Conservation (phyloP, 164 flowering plant species). For the Dillenia suffruticosa region DNA sequence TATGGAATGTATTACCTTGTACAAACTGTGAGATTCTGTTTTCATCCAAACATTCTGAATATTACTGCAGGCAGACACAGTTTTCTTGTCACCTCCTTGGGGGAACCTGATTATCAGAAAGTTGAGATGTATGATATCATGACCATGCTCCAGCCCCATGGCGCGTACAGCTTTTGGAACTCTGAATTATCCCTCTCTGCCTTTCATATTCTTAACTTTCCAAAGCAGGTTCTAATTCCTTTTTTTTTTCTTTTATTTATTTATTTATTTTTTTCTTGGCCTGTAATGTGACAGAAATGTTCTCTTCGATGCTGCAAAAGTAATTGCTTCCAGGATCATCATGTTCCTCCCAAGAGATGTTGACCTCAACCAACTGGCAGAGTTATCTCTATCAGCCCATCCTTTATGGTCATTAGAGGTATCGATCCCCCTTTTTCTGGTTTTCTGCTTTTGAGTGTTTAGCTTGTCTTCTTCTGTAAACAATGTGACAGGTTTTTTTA, state of each 20-base stretch:
- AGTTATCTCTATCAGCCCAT: slow-evolving; percentile 46
- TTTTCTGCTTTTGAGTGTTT: neutral
- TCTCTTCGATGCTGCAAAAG: slow-evolving; percentile 57
- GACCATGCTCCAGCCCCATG: slow-evolving; percentile 80
- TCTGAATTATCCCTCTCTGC: neutral
- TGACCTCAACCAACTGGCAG: slow-evolving; percentile 80
- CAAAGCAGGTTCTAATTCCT: neutral
- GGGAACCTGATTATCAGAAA: slow-evolving; percentile 86
- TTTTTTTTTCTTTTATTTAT: neutral
- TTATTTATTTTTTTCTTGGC: slow-evolving; percentile 12
- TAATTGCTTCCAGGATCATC: slow-evolving; percentile 59
- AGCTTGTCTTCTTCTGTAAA: neutral
- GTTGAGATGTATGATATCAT: slow-evolving; percentile 53
- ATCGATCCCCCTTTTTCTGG: slow-evolving; percentile 5
- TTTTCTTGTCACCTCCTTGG: slow-evolving; percentile 97
- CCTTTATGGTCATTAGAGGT: slow-evolving; percentile 92
- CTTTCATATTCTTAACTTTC: neutral
- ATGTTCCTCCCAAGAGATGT: slow-evolving; percentile 97
- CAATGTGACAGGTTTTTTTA: neutral
- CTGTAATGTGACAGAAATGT: slow-evolving; percentile 30
- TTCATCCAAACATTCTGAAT: neutral
- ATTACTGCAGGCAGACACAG: slow-evolving; percentile 65
- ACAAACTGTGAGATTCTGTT: too few species aligned
- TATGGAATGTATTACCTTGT: too few species aligned
- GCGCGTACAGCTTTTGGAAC: slow-evolving; percentile 47